phyloP scores from a whole-genome alignment of 75 land plant species.

The Cupressus sempervirens region DNA sequence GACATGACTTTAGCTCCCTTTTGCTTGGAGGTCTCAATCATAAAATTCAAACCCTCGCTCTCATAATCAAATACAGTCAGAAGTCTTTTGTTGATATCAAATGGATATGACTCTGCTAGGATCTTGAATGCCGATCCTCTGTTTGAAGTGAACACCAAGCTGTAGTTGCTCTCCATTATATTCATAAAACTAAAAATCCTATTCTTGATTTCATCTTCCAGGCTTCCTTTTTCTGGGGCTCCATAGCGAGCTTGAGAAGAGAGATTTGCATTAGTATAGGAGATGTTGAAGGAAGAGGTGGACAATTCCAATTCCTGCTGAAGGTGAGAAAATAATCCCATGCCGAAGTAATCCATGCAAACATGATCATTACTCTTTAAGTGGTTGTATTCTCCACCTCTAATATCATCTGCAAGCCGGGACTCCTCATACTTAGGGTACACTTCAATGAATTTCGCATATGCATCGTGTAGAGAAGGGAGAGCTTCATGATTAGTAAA shows the following conservation, averaged over 20 bases:
- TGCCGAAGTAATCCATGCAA: slow-evolving; percentile 36
- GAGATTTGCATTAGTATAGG: slow-evolving; percentile 33
- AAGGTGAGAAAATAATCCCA: slow-evolving; percentile 35
- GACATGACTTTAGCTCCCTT: slow-evolving; percentile 60
- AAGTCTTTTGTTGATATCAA: slow-evolving; percentile 45
- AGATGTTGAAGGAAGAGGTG: slow-evolving; percentile 23
- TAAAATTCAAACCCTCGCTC: slow-evolving; percentile 59
- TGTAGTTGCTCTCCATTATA: slow-evolving; percentile 51
- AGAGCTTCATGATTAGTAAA: slow-evolving; percentile 20
- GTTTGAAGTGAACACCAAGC: slow-evolving; percentile 84
- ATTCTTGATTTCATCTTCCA: slow-evolving; percentile 51
- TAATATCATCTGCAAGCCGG: slow-evolving; percentile 12
- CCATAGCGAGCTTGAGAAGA: slow-evolving; percentile 37
- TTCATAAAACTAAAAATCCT: slow-evolving; percentile 71
- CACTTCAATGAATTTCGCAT: slow-evolving; percentile 8
- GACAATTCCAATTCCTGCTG: slow-evolving; percentile 21
- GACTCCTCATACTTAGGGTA: slow-evolving; percentile 20
- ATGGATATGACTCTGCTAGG: slow-evolving; percentile 82
- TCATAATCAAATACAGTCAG: slow-evolving; percentile 80
- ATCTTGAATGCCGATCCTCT: slow-evolving; percentile 74
- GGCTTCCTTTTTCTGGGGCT: slow-evolving; percentile 29
- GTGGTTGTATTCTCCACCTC: slow-evolving; percentile 18
- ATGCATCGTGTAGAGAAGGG: slow-evolving; percentile 21
- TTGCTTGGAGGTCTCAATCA: slow-evolving; percentile 55
- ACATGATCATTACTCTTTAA: slow-evolving; percentile 22